Conservation (phyloP, 2,329 filamentous ascomycete species). For the Incumbomyces delicatus region DNA sequence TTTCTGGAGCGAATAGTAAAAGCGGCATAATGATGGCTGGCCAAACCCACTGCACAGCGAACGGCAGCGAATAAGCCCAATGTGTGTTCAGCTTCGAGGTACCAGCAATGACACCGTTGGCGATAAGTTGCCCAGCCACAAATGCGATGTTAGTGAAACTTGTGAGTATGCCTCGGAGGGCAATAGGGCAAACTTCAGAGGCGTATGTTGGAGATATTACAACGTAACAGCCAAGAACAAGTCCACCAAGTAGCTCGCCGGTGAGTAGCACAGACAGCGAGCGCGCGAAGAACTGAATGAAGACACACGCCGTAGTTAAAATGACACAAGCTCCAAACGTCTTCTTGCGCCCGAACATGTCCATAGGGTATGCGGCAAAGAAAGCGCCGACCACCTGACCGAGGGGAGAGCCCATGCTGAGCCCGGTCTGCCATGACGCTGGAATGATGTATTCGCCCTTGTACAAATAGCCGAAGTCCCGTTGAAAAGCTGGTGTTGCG, state of each 20-base stretch:
- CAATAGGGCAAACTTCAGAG: constrained; percentile 32
- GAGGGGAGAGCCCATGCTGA: constrained; percentile 43
- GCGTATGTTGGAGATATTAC: constrained; percentile 40
- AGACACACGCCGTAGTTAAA: constrained; percentile 16
- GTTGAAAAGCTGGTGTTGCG: constrained; percentile 48
- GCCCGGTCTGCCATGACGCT: constrained; percentile 52
- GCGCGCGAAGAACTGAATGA: constrained; percentile 25
- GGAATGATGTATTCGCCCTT: constrained; percentile 35
- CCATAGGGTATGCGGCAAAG: constrained; percentile 29
- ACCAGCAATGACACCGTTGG: constrained; percentile 27
- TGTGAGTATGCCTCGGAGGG: constrained; percentile 40
- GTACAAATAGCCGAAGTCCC: constrained; percentile 46
- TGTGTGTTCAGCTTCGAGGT: constrained; percentile 25
- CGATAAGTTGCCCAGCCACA: constrained; percentile 28
- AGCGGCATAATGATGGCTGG: constrained; percentile 27
- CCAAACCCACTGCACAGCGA: constrained; percentile 38
- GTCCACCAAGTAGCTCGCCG: constrained; percentile 38
- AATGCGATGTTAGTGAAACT: constrained; percentile 44
- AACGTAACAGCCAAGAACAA: constrained; percentile 40
- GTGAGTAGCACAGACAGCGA: constrained; percentile 33
- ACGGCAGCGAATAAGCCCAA: constrained; percentile 38
- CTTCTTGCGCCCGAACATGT: constrained; percentile 28
- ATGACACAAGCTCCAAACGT: constrained; percentile 17
- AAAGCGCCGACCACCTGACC: constrained; percentile 38
- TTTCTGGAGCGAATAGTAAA: constrained; percentile 30